A percentile compares a stretch with the other conserved stretches of the same genome.
Conservation (phyloP, 2,329 filamentous ascomycete genomes). For the Ophidiomyces ophidiicola region DNA sequence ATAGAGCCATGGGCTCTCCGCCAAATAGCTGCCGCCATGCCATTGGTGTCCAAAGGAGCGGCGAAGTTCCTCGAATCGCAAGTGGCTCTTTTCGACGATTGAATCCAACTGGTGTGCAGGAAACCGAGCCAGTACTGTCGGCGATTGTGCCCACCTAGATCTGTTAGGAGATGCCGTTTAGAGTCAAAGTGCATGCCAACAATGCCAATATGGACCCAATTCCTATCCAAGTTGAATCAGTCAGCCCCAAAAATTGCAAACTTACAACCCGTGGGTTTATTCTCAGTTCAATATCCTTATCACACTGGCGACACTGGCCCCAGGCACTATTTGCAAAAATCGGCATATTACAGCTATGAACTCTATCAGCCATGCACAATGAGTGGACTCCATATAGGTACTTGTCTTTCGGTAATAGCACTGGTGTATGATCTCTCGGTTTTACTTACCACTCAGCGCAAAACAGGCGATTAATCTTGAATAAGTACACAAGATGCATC, state of each 20-base stretch:
- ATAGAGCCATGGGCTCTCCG: conserved; percentile 28
- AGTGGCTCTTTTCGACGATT: neutral
- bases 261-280: conserved; percentile 16
- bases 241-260: neutral
- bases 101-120: conserved; percentile 5
- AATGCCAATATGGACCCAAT: no score
- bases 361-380: neutral
- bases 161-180: conserved; percentile 1
- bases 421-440: no score
- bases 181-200: no score
- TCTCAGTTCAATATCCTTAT: conserved; percentile 11
- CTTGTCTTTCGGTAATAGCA: no score
- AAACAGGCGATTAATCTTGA: conserved; percentile 12
- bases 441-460: conserved; percentile 13
- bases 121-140: conserved; percentile 37
- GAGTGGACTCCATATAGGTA: no score
- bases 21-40: conserved; percentile 40
- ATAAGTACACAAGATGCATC: conserved; percentile 13
- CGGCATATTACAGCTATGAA: conserved; percentile 30
- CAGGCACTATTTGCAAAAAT: conserved; percentile 34
- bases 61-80: conserved; percentile 28
- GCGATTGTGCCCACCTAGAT: conserved; percentile 15
- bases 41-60: conserved; percentile 33
- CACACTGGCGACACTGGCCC: conserved; percentile 13
- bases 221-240: neutral